phyloP scores from a whole-genome alignment of 1,284 basidiomycete genomes.

The Naganishia cerealis region DNA sequence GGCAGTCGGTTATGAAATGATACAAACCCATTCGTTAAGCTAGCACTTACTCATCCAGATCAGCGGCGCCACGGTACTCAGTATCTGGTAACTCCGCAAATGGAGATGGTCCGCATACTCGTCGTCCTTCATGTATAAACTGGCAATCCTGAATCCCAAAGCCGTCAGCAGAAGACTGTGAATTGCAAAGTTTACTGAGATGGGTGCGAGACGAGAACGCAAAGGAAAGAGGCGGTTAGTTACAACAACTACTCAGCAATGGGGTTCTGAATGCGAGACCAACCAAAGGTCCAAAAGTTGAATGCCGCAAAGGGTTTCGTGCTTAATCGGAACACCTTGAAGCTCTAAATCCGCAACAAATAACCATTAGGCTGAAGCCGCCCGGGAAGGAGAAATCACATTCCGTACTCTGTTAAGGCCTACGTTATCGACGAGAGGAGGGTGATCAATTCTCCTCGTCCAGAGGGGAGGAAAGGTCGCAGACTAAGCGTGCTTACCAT shows the following conservation, averaged over 20 bases:
- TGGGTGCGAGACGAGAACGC: slow-evolving; percentile 52
- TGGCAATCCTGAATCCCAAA: slow-evolving; percentile 70
- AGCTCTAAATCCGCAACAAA: slow-evolving; percentile 5
- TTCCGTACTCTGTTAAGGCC: slow-evolving; percentile 29
- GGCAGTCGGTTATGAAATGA: slow-evolving; percentile 30
- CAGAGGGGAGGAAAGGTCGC: not conserved
- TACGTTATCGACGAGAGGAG: not conserved
- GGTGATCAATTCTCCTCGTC: not conserved
- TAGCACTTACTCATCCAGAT: slow-evolving; percentile 80
- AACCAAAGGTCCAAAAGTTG: slow-evolving; percentile 41
- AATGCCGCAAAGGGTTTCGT: slow-evolving; percentile 42
- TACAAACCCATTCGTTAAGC: not conserved
- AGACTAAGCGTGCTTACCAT: slow-evolving; percentile 60
- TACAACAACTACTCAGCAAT: slow-evolving; percentile 54
- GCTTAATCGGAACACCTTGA: slow-evolving; percentile 46
- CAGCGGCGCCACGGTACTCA: slow-evolving; percentile 80
- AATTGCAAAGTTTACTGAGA: slow-evolving; percentile 66
- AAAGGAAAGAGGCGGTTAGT: slow-evolving; percentile 37
- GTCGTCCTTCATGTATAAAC: slow-evolving; percentile 59
- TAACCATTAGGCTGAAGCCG: not conserved
- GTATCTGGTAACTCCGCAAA: slow-evolving; percentile 76
- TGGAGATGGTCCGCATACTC: slow-evolving; percentile 55
- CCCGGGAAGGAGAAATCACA: not conserved
- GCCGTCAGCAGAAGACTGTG: slow-evolving; percentile 70
- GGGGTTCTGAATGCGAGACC: slow-evolving; percentile 57